These are phyloP conservation scores for Diplogelasinospora grovesii DNA, from an alignment of 495 filamentous ascomycete genomes.

Conservation along the genomic window DNA sequence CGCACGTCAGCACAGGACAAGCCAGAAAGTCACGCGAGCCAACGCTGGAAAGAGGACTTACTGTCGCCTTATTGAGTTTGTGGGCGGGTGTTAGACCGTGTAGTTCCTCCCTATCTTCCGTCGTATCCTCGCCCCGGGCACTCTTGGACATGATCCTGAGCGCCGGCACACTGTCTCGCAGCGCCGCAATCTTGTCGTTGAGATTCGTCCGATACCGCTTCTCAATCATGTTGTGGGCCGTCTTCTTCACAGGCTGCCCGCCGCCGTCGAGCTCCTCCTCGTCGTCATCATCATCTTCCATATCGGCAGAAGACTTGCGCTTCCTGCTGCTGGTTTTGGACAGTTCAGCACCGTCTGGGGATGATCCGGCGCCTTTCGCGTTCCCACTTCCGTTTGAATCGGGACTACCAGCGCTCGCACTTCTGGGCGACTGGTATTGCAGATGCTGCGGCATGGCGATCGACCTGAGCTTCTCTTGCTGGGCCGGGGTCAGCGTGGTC, in stretches of 20 bases:
- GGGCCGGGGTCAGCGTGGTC: conserved; percentile 42
- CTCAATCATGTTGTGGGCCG: conserved; percentile 95
- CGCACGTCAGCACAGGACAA: too few species aligned
- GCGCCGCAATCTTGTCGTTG: conserved; percentile 90
- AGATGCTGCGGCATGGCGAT: conserved; percentile 53
- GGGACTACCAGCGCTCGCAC: conserved; percentile 45
- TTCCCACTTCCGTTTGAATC: conserved; percentile 34
- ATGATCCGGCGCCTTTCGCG: conserved; percentile 39
- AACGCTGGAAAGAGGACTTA: conserved; percentile 25
- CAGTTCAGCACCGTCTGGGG: conserved; percentile 37
- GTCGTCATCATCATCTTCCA: conserved; percentile 42
- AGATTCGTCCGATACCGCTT: conserved; percentile 93
- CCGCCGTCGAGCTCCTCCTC: conserved; percentile 50
- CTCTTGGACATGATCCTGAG: conserved; percentile 69
- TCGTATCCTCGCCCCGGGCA: conserved; percentile 57
- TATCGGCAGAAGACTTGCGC: conserved; percentile 55
- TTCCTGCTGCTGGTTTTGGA: conserved; percentile 49
- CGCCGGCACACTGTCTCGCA: conserved; percentile 84
- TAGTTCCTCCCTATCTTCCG: conserved; percentile 66
- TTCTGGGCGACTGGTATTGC: conserved; percentile 46
- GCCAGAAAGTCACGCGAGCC: too few species aligned
- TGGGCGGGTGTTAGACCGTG: conserved; percentile 73
- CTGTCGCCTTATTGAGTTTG: conserved; percentile 94
- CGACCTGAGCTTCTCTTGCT: conserved; percentile 45
- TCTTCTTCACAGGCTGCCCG: conserved; percentile 84